Evolutionary conservation across 768 basidiomycete species (phyloP), one percentile per base, ranked within the genome.

Genomic region (Kwoniella mangroviensis): DNA sequence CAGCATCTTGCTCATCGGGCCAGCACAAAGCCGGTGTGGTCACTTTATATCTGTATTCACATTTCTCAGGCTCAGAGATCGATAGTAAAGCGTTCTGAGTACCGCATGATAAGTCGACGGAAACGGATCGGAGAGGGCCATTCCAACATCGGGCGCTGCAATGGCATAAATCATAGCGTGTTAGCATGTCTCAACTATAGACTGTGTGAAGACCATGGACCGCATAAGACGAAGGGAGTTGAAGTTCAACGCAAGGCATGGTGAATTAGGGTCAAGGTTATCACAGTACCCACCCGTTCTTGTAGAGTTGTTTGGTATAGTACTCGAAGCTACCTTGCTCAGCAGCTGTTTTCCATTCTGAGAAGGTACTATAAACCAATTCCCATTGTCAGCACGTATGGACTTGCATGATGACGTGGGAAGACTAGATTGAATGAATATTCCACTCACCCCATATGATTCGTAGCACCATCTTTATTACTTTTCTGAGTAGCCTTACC

Each of bases 131-230:
- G 72, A 92, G 88, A 3, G 97, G 97, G 0, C 97, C 96, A 77
- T 97, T 97, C 96, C 95, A 97, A 85, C 96, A 98, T 78, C 90
- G 89, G 4, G 93, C 87, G 51, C 96, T 97, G 34, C 34, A 34
- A 34, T 34, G 34, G 34, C 34, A 34, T 34, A 63, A 87, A 86
- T 17, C 41, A 45, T 24, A 51, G 7, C 19, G 15, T 43, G 2
- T 57, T 21, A 21, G 56, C n/a, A 43, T 49, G 45, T 49, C 10
- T 26, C 58, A 45, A 63, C 51, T 34, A 43, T 53, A 13, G 45
- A 19, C 12, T 19, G 45, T 15, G 45, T 49, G 45, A 34, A 34
- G 34, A 34, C 34, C 34, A 34, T 34, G 34, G 34, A 7, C 34
- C 34, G 4, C 34, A 34, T 34, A 34, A 34, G 34, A 34, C 34